Percentiles rank a stretch among this genome's conserved stretches.
Conservation (phyloP, 495 filamentous ascomycete genomes). For the Hypomontagnella monticulosa region DNA sequence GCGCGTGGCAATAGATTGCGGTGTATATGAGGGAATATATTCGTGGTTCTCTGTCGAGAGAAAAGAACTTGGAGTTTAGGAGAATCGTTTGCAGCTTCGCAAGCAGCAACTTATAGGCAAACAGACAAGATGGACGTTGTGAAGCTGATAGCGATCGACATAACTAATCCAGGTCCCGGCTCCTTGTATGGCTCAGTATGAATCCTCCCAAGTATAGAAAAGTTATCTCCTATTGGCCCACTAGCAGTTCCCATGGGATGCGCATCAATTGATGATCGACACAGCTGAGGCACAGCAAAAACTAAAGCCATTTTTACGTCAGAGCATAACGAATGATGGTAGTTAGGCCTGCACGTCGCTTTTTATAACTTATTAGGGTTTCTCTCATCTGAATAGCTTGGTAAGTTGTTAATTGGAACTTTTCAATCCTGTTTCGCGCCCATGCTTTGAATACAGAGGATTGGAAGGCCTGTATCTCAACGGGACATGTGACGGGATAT, state of each 20-base stretch:
- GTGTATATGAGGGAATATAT: not conserved
- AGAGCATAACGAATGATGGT: not conserved
- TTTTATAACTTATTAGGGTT: no score
- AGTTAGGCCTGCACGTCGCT: no score
- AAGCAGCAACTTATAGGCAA: not conserved
- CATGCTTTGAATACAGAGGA: no score
- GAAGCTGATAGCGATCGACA: not conserved
- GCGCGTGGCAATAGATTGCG: not conserved
- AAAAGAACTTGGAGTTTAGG: not conserved
- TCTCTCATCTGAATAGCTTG: no score
- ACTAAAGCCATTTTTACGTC: constrained; percentile 4
- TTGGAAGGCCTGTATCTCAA: no score
- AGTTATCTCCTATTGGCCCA: not conserved
- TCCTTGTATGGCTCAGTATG: not conserved
- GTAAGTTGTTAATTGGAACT: no score
- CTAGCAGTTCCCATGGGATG: not conserved
- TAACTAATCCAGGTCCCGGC: not conserved
- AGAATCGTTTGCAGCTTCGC: not conserved
- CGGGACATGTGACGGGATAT: no score
- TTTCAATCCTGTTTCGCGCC: no score
- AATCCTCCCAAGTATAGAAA: constrained; percentile 3
- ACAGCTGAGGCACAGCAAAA: constrained; percentile 1
- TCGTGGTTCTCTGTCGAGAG: not conserved
- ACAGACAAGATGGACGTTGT: not conserved
- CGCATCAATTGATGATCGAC: constrained; percentile 4